Percentiles rank a stretch among this genome's conserved stretches.
Conservation (phyloP, 306 rosid genomes). For the Fragaria ananassa region DNA sequence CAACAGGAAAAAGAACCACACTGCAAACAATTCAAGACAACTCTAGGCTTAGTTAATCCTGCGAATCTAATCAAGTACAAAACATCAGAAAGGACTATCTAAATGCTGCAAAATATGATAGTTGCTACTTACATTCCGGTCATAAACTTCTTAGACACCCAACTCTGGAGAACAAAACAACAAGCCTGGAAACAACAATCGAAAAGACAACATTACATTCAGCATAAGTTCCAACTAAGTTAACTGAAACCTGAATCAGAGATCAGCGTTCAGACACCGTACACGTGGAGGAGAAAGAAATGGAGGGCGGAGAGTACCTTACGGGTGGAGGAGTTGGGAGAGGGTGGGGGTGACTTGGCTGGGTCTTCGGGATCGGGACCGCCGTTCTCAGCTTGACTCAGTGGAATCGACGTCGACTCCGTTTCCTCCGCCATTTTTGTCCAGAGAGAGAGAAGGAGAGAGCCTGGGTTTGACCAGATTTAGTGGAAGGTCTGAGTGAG, state of each 20-base stretch:
- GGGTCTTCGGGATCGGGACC: conserved; percentile 85
- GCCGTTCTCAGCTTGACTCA: conserved; percentile 74
- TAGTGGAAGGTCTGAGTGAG: not conserved
- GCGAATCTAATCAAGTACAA: conserved; percentile 3
- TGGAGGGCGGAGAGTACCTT: conserved; percentile 42
- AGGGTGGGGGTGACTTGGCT: conserved; percentile 63
- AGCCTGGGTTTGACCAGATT: not conserved
- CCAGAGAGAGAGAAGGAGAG: conserved; percentile 10
- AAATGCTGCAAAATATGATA: not conserved
- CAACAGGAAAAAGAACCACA: conserved; percentile 89
- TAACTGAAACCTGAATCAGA: not conserved
- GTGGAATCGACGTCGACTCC: conserved; percentile 75
- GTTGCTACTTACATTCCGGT: conserved; percentile 71
- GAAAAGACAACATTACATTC: conserved; percentile 12
- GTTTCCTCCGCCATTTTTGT: conserved; percentile 71
- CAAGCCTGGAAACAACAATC: conserved; percentile 60
- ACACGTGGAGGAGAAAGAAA: not conserved
- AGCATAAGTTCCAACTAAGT: not conserved
- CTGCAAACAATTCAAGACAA: conserved; percentile 50
- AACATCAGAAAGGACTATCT: conserved; percentile 15
- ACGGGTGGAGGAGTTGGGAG: conserved; percentile 86
- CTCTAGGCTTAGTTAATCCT: conserved; percentile 11
- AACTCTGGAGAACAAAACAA: conserved; percentile 84
- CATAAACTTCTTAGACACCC: conserved; percentile 96
- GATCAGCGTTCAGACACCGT: conserved; percentile 16